Conservation (phyloP, 345 rosid genomes). For the Dovyalis caffra region DNA sequence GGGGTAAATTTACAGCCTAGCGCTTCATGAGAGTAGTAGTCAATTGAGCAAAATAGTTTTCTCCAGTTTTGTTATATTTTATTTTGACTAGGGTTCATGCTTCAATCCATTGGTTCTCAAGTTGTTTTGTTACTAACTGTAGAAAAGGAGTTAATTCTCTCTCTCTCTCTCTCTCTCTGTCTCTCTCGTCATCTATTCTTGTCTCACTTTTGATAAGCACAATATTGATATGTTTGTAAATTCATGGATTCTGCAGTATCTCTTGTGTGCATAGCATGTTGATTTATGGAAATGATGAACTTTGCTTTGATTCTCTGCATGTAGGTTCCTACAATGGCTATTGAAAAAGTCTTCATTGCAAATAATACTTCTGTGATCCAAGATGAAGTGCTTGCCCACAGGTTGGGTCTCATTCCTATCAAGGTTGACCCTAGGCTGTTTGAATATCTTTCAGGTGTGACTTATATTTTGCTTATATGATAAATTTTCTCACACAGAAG, state of each 20-base stretch:
- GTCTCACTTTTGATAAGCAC: background rate
- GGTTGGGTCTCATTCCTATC: conserved; percentile 90
- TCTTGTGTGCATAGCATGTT: background rate
- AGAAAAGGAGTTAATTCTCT: background rate
- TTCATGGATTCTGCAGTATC: background rate
- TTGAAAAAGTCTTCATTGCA: conserved; percentile 86
- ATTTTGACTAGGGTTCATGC: no score
- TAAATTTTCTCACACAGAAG: background rate
- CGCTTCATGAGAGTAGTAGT: background rate
- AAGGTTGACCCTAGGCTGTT: conserved; percentile 80
- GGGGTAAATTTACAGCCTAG: background rate
- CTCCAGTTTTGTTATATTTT: no score
- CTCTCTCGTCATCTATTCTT: background rate
- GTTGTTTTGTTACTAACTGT: no score
- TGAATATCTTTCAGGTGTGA: conserved; percentile 75
- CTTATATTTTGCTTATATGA: background rate
- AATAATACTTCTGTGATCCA: conserved; percentile 80
- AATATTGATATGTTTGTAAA: background rate
- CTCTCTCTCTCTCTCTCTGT: background rate
- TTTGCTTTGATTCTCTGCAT: conserved; percentile 15
- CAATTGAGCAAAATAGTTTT: no score
- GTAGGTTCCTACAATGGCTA: conserved; percentile 94
- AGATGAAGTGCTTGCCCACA: conserved; percentile 95
- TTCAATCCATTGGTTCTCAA: no score
- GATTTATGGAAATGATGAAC: background rate